These are phyloP conservation scores for Xylaria palmicola DNA, from an alignment of 495 filamentous ascomycete species.

Conservation along the genomic window DNA sequence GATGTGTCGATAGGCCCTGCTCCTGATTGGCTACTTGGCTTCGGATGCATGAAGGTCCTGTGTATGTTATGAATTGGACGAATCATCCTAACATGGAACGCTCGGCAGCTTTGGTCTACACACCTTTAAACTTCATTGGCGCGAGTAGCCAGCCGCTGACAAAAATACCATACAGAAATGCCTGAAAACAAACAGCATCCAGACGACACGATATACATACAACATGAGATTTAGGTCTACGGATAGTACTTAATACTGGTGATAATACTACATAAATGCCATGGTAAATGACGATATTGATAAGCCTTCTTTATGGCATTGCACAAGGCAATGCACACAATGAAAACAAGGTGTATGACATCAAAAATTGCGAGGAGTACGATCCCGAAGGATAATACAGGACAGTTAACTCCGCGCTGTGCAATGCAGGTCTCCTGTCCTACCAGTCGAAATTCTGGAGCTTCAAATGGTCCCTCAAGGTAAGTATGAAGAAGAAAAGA, in stretches of 20 bases:
- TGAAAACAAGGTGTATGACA: constrained; percentile 45
- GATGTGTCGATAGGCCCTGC: background rate
- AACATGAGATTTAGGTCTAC: too few species aligned
- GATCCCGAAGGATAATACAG: constrained; percentile 69
- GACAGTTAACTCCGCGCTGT: constrained; percentile 67
- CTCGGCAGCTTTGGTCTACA: background rate
- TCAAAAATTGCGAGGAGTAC: constrained; percentile 71
- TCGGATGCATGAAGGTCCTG: constrained; percentile 44
- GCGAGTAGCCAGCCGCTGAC: too few species aligned
- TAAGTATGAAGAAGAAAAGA: constrained; percentile 68
- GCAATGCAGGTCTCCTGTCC: constrained; percentile 71
- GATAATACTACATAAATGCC: too few species aligned
- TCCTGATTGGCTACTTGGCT: constrained; percentile 47
- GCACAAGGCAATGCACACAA: constrained; percentile 20
- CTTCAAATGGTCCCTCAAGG: constrained; percentile 63
- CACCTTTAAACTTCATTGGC: too few species aligned
- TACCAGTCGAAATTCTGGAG: constrained; percentile 62
- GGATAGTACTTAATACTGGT: too few species aligned
- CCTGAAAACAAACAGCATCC: too few species aligned
- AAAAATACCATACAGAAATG: too few species aligned
- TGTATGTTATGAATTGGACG: constrained; percentile 49
- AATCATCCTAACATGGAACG: background rate
- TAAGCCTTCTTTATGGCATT: constrained; percentile 24
- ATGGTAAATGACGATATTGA: background rate
- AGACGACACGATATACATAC: too few species aligned